Evolutionary conservation across 345 rosid genomes (phyloP), one percentile per base, ranked within the genome.

Genomic region (Salix purpurea): DNA sequence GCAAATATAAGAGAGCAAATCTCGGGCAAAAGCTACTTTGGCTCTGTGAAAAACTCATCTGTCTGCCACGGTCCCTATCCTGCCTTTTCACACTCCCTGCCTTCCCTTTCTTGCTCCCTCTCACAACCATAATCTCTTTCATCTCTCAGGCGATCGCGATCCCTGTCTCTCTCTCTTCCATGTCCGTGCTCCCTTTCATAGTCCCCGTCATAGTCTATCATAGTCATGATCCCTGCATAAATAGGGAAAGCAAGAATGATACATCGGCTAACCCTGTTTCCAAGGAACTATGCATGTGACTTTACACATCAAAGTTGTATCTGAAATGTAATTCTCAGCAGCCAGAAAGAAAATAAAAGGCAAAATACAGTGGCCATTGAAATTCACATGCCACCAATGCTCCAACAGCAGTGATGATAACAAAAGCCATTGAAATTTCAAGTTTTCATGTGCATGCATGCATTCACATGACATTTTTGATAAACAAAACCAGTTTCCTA

Each of bases 71-170:
- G 42, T 90, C 96, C 80, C 92, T 87, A 73, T 88, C 93, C 70
- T 89, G 89, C 77, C 96, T 90, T 34, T 66, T 92, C 93, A 7
- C 91, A 82, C 58, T 92, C 92, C 67, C 94, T 87, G 36, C 89
- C 92, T 84, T 94, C 97, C 72, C 94, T 86, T 48, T 90, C 97
- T 74, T 90, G 88, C 5, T 89, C 97, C 80, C 91, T 83, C 34
- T 90, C 98, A 62, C 90, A 85, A 40, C 93, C 93, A 82, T 91
- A 85, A 54, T 88, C 96, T 75, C 85, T 88, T 74, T 90, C 93
- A 32, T 87, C 92, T 78, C 92, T 84, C 72, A 91, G 58, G 23
- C 87, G 90, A 73, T 95, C 87, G 23, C 87, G 87, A 78, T 94
- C 94, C 79, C 91, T 80, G 10, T 90, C 91, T 13, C 86, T 52